Base-by-base conservation (phyloP, 805 yeast genomes). In the Candida mattraensis region DNA sequence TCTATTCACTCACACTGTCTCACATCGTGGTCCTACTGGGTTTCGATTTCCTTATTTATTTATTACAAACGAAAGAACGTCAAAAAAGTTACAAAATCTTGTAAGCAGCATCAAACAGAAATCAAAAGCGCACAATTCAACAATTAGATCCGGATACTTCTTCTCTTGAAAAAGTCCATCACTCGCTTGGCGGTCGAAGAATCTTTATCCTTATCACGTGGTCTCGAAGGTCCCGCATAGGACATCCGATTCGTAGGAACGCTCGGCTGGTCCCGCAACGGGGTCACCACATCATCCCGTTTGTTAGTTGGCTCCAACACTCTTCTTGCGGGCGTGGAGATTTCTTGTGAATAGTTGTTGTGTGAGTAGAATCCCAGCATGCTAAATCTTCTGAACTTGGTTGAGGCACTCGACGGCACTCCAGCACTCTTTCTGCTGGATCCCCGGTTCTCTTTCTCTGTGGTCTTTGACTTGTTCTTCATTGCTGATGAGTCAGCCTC, bases 161-260 rank as follows among this genome's bases (percentile, higher is more conserved):
- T 74, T 61, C 89, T 72, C 55, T 81, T 81, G 66, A 83, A 82
- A 56, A 83, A 83, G 57, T 82, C 89, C 72, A 83, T 76, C 7
- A 83, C 88, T 50, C 78, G 78, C 54, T 80, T 77, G 5, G 93
- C 87, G 2, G 93, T 82, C 30, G 88, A 80, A 14, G 79, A 77
- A 47, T 80, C 86, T 47, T 73, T 77, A 43, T 66, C 58, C 24
- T 36, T 39, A n/a, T 38, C 42, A 15, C 28, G 28, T 13, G 13
- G 3, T 27, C 37, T 28, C 23, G 41, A 19, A 24, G 39, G 33
- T 35, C 42, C 7, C 40, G 36, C 39, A 40, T 42, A 20, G n/a
- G 54, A 45, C 35, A 65, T 51, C 42, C 59, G 61, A 33, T 61
- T 51, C 8, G 69, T 58, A 5, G 67, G 58, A 15, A 54, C 42